Conservation (phyloP, 768 basidiomycete genomes). For the Pisolithus marmoratus region DNA sequence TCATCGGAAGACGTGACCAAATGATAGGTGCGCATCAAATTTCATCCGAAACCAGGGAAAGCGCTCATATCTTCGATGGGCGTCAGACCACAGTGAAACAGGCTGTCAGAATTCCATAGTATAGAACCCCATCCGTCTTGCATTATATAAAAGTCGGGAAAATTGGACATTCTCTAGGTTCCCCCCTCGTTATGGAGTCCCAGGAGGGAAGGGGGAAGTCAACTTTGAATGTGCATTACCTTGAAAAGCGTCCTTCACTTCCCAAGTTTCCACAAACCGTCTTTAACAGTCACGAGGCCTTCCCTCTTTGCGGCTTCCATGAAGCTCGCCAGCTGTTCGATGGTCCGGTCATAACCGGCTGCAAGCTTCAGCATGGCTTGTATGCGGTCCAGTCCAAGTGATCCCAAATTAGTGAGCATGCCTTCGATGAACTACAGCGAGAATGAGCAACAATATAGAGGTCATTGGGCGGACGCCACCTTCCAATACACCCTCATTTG, state of each 20-base stretch:
- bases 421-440: slow-evolving; percentile 75
- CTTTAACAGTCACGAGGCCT: slow-evolving; percentile 62
- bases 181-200: no score
- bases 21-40: no score
- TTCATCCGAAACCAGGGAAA: no score
- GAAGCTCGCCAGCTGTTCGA: slow-evolving; percentile 73
- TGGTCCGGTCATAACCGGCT: slow-evolving; percentile 72
- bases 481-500: slow-evolving; percentile 90
- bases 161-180: no score
- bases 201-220: no score
- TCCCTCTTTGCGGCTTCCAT: slow-evolving; percentile 79
- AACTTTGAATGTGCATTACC: neutral
- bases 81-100: no score
- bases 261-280: slow-evolving; percentile 64
- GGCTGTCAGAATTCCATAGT: no score
- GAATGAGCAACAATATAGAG: neutral
- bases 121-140: no score
- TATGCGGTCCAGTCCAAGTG: slow-evolving; percentile 74
- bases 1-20: no score
- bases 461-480: slow-evolving; percentile 33
- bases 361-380: slow-evolving; percentile 85
- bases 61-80: no score
- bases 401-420: slow-evolving; percentile 84
- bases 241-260: slow-evolving; percentile 1
- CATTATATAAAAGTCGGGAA: no score